A percentile compares a stretch with the other conserved stretches of the same genome.
These are phyloP conservation scores for Zygoascus meyerae DNA, from an alignment of 1,139 yeast species.

Conservation along the genomic window DNA sequence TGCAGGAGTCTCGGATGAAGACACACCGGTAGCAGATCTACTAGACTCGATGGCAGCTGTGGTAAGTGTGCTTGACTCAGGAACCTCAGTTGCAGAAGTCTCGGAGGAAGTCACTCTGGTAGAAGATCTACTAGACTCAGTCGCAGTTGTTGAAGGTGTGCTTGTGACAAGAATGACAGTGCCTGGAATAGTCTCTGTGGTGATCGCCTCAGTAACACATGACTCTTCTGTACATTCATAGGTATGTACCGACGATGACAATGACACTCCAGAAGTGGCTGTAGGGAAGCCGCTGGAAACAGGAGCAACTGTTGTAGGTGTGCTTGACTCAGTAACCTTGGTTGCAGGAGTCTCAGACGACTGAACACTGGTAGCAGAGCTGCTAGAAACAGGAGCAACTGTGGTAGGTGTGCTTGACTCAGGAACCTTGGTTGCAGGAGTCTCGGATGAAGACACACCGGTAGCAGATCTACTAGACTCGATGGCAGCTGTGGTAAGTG, in stretches of 20 bases:
- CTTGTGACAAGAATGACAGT: not conserved
- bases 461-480: not conserved
- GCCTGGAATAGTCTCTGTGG: no score
- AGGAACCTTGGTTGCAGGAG: not conserved
- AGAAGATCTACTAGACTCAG: not conserved
- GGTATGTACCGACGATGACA: not conserved
- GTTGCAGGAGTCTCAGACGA: no score
- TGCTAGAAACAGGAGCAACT: not conserved
- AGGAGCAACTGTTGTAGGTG: not conserved
- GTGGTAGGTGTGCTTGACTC: not conserved
- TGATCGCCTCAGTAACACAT: not conserved
- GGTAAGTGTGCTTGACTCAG: not conserved
- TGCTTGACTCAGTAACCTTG: conserved; percentile 6
- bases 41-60: not conserved
- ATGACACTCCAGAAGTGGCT: not conserved
- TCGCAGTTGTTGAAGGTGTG: not conserved
- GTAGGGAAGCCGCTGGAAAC: not conserved
- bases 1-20: not conserved
- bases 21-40: not conserved
- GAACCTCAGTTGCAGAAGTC: conserved; percentile 4
- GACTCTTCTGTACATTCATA: not conserved
- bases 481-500: not conserved
- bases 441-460: no score
- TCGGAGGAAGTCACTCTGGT: no score
- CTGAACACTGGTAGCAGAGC: no score